Percentiles rank a stretch among this genome's conserved stretches.
Conservation (phyloP, 495 filamentous ascomycete genomes). For the Xylaria bambusicola region DNA sequence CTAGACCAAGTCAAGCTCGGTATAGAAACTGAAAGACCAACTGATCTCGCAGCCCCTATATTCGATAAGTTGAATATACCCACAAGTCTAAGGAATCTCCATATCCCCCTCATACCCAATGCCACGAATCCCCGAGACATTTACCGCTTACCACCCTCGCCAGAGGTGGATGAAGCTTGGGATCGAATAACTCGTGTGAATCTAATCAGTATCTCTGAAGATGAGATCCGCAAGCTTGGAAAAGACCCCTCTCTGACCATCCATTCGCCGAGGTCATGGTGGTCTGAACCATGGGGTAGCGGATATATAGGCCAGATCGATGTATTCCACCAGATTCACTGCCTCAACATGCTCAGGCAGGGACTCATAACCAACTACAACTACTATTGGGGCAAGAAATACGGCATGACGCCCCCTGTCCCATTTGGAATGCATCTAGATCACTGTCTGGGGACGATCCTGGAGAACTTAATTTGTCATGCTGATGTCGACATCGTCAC, state of each 20-base stretch:
- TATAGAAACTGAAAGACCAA: not conserved
- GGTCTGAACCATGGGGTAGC: constrained; percentile 25
- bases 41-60: not conserved
- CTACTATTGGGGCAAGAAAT: constrained; percentile 13
- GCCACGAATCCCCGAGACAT: not conserved
- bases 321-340: constrained; percentile 31
- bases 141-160: not conserved
- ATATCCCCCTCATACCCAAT: not conserved
- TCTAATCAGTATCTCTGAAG: constrained; percentile 13
- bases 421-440: constrained; percentile 13
- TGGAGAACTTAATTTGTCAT: constrained; percentile 31
- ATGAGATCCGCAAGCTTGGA: constrained; percentile 27
- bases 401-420: not conserved
- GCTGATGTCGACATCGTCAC: constrained; percentile 29
- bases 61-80: not conserved
- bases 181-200: not conserved
- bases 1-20: not conserved
- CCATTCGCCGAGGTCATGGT: constrained; percentile 21
- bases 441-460: constrained; percentile 32
- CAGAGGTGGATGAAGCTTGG: not conserved
- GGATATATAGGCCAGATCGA: constrained; percentile 31
- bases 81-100: not conserved
- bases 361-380: constrained; percentile 28
- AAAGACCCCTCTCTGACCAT: constrained; percentile 30
- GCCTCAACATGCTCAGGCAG: constrained; percentile 29